Evolutionary conservation across 441 rosid species (phyloP), one percentile per base, ranked within the genome.

Genomic region (Viola pubescens): DNA sequence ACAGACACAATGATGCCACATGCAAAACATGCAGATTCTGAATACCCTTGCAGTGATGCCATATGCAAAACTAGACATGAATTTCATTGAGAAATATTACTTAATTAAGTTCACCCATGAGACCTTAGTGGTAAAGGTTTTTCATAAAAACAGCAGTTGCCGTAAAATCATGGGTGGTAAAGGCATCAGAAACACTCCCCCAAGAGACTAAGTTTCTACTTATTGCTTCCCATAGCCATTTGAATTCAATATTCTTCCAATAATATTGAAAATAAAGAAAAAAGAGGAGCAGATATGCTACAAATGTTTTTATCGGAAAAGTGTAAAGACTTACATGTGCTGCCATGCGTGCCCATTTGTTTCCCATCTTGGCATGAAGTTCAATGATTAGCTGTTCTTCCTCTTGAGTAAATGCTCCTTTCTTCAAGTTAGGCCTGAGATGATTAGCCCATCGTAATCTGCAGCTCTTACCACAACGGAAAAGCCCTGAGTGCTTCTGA

Each of bases 301-400:
- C 48, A 46, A 46, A 5, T 10, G 11, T 9, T 46, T 8, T 46
- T 1, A 8, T 46, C 4, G 10, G 4, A 6, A 6, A 46, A 46
- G 2, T 46, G 7, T n/a, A 46, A 6, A 73, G 7, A 73, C 95
- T 75, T 79, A 94, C 99, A 79, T 88, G 88, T 56, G 95, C 96
- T 71, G 99, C 97, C 91, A 94, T 90, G 48, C 85, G 94, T 39
- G 99, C 97, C 99, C 99, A 94, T 78, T 94, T 94, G 80, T 94
- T 94, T 63, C 99, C 99, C 89, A 94, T 82, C 73, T 87, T 82
- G 61, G 90, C 84, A 68, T 90, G 99, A 71, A 94, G 88, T 65
- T 90, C 88, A 66, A 88, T 78, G 56, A 94, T 94, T 66, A 81
- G 79, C 60, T 75, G 87, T 62, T 94, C 97, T 74, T 94, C 99